Percentiles rank a stretch among this genome's conserved stretches.
These are phyloP conservation scores for Myrica gale DNA, from an alignment of 306 rosid genomes.

Conservation along the genomic window DNA sequence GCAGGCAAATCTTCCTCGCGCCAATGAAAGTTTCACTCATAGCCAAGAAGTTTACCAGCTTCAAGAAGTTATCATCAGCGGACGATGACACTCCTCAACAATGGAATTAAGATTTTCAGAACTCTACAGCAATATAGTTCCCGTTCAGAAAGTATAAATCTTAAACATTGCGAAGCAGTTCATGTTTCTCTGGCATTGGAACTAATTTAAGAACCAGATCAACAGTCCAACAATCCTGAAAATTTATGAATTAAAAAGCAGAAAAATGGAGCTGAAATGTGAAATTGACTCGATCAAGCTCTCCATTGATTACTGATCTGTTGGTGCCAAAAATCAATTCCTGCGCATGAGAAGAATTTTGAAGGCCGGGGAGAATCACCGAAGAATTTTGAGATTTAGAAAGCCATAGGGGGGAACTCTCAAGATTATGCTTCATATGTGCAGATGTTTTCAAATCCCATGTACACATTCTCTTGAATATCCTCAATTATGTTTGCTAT, in stretches of 20 bases:
- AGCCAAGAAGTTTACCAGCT: background rate
- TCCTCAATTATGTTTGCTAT: conserved; percentile 51
- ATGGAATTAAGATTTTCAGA: background rate
- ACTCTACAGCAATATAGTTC: background rate
- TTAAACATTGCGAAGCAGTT: background rate
- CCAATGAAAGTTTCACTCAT: background rate
- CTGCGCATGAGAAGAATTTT: background rate
- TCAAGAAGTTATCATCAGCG: background rate
- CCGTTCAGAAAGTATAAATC: background rate
- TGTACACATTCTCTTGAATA: conserved; percentile 53
- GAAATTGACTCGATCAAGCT: background rate
- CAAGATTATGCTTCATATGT: conserved; percentile 31
- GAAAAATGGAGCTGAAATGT: background rate
- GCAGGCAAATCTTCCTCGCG: background rate
- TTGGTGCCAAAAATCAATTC: background rate
- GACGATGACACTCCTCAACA: background rate
- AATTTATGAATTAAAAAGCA: background rate
- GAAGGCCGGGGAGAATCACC: background rate
- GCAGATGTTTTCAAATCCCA: conserved; percentile 90
- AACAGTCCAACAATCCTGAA: too few relatives aligned
- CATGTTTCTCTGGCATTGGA: background rate
- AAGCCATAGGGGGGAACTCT: background rate
- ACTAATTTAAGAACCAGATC: background rate
- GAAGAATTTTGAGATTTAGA: background rate
- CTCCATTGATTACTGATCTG: background rate